Evolutionary conservation across 176 grass and related monocot species (phyloP).

Genomic region (Rhynchospora pubera): DNA sequence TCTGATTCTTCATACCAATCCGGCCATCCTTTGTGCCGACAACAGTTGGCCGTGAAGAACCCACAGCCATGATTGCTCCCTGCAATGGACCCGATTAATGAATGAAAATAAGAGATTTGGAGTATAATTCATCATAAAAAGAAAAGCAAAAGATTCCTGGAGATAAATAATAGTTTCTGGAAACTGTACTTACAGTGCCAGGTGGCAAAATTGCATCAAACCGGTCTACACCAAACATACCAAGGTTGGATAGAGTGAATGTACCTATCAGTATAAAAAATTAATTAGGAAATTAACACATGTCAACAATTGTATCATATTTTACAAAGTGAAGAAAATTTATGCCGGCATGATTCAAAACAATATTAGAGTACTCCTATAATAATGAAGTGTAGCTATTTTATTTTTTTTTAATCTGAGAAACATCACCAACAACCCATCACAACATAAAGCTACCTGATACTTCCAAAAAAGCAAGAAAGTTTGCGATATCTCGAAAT

Average conservation of each 20-base stretch:
- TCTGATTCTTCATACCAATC: constrained; percentile 90
- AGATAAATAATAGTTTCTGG: neutral
- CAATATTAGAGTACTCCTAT: neutral
- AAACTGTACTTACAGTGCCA: constrained; percentile 71
- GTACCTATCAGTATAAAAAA: constrained; percentile 57
- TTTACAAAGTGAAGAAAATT: neutral
- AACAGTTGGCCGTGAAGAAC: constrained; percentile 55
- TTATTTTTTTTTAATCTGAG: no score
- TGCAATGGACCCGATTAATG: constrained; percentile 20
- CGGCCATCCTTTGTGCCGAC: constrained; percentile 79
- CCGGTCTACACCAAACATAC: constrained; percentile 96
- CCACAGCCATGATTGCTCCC: constrained; percentile 97
- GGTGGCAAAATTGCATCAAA: constrained; percentile 98
- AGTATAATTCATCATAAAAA: constrained; percentile 1
- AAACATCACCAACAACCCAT: neutral
- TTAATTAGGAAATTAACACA: constrained; percentile 19
- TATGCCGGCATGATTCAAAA: neutral
- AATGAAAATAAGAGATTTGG: neutral
- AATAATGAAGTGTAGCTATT: neutral
- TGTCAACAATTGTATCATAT: neutral
- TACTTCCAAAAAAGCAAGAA: neutral
- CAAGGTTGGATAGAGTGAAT: constrained; percentile 93
- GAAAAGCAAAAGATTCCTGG: neutral
- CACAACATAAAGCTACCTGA: neutral
- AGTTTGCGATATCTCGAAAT: no score